Conservation (phyloP, 2,329 filamentous ascomycete genomes). For the Penicillium freii region DNA sequence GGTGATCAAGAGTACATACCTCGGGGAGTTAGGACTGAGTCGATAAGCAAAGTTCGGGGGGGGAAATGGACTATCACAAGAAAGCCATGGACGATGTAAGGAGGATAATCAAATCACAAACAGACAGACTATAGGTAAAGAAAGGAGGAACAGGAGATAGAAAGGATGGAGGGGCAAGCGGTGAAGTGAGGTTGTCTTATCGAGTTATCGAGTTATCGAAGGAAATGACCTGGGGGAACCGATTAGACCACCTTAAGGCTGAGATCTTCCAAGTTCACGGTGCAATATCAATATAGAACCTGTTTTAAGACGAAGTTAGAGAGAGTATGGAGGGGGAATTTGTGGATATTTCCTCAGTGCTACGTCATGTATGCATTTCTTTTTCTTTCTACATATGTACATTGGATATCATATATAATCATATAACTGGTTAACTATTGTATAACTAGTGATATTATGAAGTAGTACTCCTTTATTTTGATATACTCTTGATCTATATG, state of each 20-base stretch:
- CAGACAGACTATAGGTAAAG: not conserved
- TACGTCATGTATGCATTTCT: slow-evolving; percentile 22
- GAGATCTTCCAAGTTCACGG: not conserved
- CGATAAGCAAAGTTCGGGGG: slow-evolving; percentile 13
- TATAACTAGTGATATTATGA: not conserved
- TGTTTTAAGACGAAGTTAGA: not conserved
- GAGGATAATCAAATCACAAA: not conserved
- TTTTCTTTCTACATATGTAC: not conserved
- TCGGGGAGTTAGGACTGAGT: slow-evolving; percentile 13
- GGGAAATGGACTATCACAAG: slow-evolving; percentile 12
- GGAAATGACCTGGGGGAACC: slow-evolving; percentile 11
- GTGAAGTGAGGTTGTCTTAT: slow-evolving; percentile 23
- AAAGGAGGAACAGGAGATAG: slow-evolving; percentile 4
- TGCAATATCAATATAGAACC: not conserved
- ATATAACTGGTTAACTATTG: not conserved
- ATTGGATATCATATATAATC: not conserved
- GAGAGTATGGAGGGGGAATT: not conserved
- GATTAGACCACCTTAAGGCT: not conserved
- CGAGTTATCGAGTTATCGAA: slow-evolving; percentile 14
- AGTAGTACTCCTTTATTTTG: not conserved
- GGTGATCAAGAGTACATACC: slow-evolving; percentile 21
- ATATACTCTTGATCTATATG: not conserved
- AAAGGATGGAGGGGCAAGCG: slow-evolving; percentile 27
- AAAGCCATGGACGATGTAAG: slow-evolving; percentile 17
- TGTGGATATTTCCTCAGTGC: slow-evolving; percentile 17